These are phyloP conservation scores for Malassezia yamatoensis DNA, from an alignment of 1,284 basidiomycete species.

Conservation along the genomic window DNA sequence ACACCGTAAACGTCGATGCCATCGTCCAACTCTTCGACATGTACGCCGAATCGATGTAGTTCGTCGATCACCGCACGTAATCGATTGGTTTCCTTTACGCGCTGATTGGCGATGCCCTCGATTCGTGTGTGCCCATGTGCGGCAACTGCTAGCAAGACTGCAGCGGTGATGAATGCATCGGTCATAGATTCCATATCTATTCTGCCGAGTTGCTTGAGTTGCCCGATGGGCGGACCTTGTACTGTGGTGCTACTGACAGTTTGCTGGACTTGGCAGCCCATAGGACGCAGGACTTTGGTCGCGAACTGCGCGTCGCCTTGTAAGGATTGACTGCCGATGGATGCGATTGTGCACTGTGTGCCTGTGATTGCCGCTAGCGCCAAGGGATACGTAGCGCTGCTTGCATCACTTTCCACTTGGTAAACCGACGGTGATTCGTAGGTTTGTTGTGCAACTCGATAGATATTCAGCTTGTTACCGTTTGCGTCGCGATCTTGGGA, in stretches of 20 bases:
- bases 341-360: slow-evolving; percentile 79
- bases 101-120: slow-evolving; percentile 90
- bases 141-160: slow-evolving; percentile 70
- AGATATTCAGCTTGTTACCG: slow-evolving; percentile 60
- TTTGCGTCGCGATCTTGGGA: slow-evolving; percentile 60
- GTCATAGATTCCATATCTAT: slow-evolving; percentile 99
- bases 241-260: slow-evolving; percentile 84
- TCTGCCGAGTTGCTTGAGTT: slow-evolving; percentile 69
- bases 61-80: slow-evolving; percentile 94
- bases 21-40: slow-evolving; percentile 82
- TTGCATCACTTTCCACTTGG: slow-evolving; percentile 89
- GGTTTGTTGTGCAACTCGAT: slow-evolving; percentile 71
- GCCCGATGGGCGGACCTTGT: slow-evolving; percentile 69
- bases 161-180: slow-evolving; percentile 93
- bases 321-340: slow-evolving; percentile 79
- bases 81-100: slow-evolving; percentile 95
- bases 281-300: slow-evolving; percentile 78
- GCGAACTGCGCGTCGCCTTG: slow-evolving; percentile 96
- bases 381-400: slow-evolving; percentile 89
- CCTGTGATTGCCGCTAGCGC: slow-evolving; percentile 94
- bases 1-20: slow-evolving; percentile 80
- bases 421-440: slow-evolving; percentile 71
- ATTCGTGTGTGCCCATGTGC: slow-evolving; percentile 59
- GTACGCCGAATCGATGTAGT: slow-evolving; percentile 86
- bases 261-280: slow-evolving; percentile 87